These are phyloP conservation scores for Tulasnella sp. DNA, from an alignment of 768 basidiomycete species.

Conservation along the genomic window DNA sequence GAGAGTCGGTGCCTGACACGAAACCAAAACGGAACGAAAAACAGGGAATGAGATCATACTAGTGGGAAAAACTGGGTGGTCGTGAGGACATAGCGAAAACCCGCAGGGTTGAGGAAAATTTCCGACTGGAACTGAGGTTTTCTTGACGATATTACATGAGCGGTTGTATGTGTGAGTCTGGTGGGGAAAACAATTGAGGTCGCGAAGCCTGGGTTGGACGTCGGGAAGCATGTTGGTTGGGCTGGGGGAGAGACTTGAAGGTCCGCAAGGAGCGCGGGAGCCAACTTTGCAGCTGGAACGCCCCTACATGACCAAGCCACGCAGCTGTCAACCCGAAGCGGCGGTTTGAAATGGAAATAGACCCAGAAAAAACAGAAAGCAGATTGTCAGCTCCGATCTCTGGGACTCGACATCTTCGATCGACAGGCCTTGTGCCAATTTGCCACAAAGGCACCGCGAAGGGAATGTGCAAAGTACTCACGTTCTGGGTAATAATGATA, in stretches of 20 bases:
- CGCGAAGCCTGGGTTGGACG: not conserved
- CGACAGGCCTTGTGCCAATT: not conserved
- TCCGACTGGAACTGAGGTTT: not conserved
- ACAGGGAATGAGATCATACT: not conserved
- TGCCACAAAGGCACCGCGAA: not conserved
- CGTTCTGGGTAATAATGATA: conserved; percentile 7
- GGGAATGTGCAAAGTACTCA: conserved; percentile 1
- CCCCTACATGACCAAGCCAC: conserved; percentile 13
- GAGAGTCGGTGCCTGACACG: conserved; percentile 1
- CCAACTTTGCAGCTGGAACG: not conserved
- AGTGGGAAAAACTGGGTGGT: not conserved
- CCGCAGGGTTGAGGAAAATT: not conserved
- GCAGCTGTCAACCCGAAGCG: conserved; percentile 1
- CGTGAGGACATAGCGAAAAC: not conserved
- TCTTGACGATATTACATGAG: not conserved
- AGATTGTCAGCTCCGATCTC: not conserved
- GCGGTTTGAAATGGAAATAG: not conserved
- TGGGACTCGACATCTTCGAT: not conserved
- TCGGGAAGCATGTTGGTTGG: not conserved
- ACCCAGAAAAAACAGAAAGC: not conserved
- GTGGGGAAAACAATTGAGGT: not conserved
- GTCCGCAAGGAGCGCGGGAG: not conserved
- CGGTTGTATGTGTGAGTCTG: not conserved
- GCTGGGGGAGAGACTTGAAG: not conserved
- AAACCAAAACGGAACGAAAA: not conserved